Base-by-base conservation (phyloP, 2,329 filamentous ascomycete species). In the Ophiostoma perfectum region DNA sequence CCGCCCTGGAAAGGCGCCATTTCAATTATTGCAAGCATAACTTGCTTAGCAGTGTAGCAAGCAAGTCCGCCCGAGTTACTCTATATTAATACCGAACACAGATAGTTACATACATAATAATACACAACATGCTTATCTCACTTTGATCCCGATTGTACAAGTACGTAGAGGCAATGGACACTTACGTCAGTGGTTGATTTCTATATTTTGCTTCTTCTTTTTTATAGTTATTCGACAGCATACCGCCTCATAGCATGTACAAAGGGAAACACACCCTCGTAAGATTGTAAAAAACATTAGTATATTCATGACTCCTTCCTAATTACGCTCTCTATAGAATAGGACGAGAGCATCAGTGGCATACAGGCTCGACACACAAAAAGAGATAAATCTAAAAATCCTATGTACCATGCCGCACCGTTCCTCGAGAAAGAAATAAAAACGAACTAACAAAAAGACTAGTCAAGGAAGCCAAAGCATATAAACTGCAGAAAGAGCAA, bases 301-400 rank as follows among this genome's bases (percentile, higher is more conserved):
- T 60, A 38, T 60, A 60, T 60, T 60, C 55, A 66, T 66, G 65
- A 58, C 27, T 18, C 7, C 36, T 58, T 27, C 58, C n/a, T 42
- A 16, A 67, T 60, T 67, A 64, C 60, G 44, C 66, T 49, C 52
- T 69, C 41, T 45, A 64, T 44, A 55, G 6, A 67, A 52, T 8
- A 44, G 52, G 47, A 47, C 44, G 44, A 45, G 64, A 55, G 64
- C 52, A 42, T 39, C 12, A 47, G 39, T 58, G 67, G 65, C 67
- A 64, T 27, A 27, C 64, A 67, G 66, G 49, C 66, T 49, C 70
- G 44, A 45, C 12, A 68, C 42, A 69, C 52, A 66, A 66, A 66
- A 64, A 16, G 65, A 66, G 16, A 70, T 45, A 69, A 70, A 68
- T 69, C 69, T 69, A 69, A 67, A 67, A 68, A 69, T 68, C 70